Evolutionary conservation across 2,329 filamentous ascomycete genomes (phyloP).

Genomic region (Clarireedia paspali): DNA sequence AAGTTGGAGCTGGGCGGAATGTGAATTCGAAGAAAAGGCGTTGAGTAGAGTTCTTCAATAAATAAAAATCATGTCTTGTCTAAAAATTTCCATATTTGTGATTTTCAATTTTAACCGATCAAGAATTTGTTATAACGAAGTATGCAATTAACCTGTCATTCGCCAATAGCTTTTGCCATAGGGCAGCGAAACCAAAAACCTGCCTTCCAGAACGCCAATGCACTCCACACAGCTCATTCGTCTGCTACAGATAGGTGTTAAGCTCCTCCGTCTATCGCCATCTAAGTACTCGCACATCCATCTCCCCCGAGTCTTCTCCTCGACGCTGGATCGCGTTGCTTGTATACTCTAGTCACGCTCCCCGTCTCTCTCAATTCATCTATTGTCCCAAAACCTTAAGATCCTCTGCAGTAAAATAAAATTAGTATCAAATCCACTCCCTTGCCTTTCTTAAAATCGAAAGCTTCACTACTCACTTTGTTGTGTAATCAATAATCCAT

Average conservation of each 20-base stretch:
- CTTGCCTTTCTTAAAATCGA: not conserved
- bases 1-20: constrained; percentile 77
- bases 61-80: constrained; percentile 11
- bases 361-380: not conserved
- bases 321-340: not conserved
- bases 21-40: constrained; percentile 71
- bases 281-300: no score
- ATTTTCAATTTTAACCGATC: not conserved
- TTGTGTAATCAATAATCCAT: constrained; percentile 80
- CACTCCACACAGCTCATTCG: constrained; percentile 7
- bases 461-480: constrained; percentile 41
- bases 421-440: constrained; percentile 11
- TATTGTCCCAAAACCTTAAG: constrained; percentile 37
- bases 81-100: not conserved
- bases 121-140: not conserved
- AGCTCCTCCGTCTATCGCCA: not conserved
- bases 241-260: not conserved
- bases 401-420: constrained; percentile 29
- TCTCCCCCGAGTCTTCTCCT: not conserved
- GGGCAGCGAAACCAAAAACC: not conserved
- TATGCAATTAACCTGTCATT: not conserved
- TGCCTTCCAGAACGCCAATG: constrained; percentile 4
- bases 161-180: not conserved
- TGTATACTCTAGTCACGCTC: not conserved
- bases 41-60: constrained; percentile 19